These are phyloP conservation scores for Lanmaoa rubissima DNA, from an alignment of 768 basidiomycete species.

Conservation along the genomic window DNA sequence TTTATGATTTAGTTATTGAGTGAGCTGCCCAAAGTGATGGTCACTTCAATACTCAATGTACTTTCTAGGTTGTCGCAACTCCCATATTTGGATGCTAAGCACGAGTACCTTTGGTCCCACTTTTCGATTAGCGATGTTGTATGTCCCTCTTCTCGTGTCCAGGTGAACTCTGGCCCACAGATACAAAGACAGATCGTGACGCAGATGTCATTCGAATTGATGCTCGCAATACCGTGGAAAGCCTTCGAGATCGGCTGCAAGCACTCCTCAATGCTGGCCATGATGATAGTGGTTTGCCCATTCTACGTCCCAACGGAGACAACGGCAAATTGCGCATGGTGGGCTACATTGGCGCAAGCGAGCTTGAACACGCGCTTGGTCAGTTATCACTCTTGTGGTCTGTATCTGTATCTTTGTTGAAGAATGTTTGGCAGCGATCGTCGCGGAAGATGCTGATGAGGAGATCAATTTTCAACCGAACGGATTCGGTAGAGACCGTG, in stretches of 20 bases:
- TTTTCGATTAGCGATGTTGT: constrained; percentile 78
- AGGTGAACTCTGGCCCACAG: not conserved
- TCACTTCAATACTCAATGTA: not conserved
- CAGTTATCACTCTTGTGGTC: constrained; percentile 28
- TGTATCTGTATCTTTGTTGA: not conserved
- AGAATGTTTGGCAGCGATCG: constrained; percentile 49
- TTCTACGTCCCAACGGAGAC: constrained; percentile 54
- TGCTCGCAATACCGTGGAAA: constrained; percentile 71
- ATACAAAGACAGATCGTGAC: constrained; percentile 57
- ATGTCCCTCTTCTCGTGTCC: constrained; percentile 28
- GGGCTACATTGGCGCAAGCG: constrained; percentile 89
- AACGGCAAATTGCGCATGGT: constrained; percentile 60
- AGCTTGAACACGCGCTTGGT: constrained; percentile 93
- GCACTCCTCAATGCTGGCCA: constrained; percentile 54
- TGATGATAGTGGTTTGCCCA: constrained; percentile 85
- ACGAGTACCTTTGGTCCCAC: constrained; percentile 84
- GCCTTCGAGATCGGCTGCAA: constrained; percentile 68
- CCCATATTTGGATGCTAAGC: constrained; percentile 90
- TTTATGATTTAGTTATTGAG: constrained; percentile 96
- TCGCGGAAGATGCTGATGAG: constrained; percentile 71
- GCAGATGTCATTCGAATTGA: constrained; percentile 74
- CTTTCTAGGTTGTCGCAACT: constrained; percentile 66
- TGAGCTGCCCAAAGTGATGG: constrained; percentile 22
- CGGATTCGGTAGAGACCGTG: constrained; percentile 37
- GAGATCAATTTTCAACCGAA: constrained; percentile 62